Conservation (phyloP, 108 stramenopile genomes). For the Cyclotella atomus region DNA sequence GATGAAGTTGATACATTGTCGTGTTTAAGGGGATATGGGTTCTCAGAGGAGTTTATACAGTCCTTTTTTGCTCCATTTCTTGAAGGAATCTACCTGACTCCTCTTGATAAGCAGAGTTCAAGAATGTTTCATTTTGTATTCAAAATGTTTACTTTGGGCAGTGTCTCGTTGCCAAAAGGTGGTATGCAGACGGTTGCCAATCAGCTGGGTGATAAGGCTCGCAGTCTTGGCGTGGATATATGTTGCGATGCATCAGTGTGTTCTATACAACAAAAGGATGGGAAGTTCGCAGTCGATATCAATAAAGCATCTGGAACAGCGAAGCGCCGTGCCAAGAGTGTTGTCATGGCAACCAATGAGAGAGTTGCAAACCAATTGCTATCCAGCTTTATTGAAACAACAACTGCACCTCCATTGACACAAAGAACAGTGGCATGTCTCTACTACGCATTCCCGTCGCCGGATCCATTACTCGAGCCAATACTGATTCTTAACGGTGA, state of each 20-base stretch:
- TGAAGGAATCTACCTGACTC: slow-evolving; percentile 83
- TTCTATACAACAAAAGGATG: slow-evolving; percentile 34
- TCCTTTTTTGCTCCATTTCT: slow-evolving; percentile 85
- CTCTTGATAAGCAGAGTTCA: slow-evolving; percentile 73
- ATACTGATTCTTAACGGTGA: slow-evolving; percentile 83
- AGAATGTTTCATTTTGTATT: slow-evolving; percentile 90
- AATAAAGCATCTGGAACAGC: neutral
- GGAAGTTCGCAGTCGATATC: slow-evolving; percentile 10
- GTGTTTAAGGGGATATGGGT: slow-evolving; percentile 66
- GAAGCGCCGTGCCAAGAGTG: slow-evolving; percentile 41
- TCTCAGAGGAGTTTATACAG: slow-evolving; percentile 73
- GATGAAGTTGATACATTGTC: slow-evolving; percentile 69
- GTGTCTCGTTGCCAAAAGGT: slow-evolving; percentile 68
- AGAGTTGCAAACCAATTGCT: slow-evolving; percentile 58
- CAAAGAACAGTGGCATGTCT: slow-evolving; percentile 80
- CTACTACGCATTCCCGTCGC: slow-evolving; percentile 75
- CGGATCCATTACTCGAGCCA: slow-evolving; percentile 76
- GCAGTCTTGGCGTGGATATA: slow-evolving; percentile 51
- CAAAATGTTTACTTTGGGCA: slow-evolving; percentile 85
- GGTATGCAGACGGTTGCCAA: slow-evolving; percentile 79
- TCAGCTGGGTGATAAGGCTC: slow-evolving; percentile 65
- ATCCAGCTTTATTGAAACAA: slow-evolving; percentile 45
- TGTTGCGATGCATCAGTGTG: slow-evolving; percentile 28
- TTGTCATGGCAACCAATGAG: slow-evolving; percentile 87
- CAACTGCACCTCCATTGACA: slow-evolving; percentile 50